A percentile compares a stretch with the other conserved stretches of the same genome.
Conservation (phyloP, 1,139 yeast species). For the Geotrichum australiense region DNA sequence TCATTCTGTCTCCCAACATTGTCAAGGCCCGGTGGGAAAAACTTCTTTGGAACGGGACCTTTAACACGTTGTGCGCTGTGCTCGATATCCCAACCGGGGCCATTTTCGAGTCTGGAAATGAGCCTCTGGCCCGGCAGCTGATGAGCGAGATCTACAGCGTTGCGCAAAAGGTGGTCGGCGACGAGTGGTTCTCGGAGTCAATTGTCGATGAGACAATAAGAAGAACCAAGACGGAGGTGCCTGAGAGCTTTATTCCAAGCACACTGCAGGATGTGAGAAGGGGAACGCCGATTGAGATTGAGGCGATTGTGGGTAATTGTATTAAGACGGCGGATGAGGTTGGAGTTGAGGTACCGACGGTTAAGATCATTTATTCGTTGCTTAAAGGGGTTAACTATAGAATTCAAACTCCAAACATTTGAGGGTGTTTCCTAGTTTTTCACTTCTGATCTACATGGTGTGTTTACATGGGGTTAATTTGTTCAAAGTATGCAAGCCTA, state of each 20-base stretch:
- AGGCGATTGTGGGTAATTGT: constrained; percentile 24
- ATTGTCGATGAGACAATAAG: constrained; percentile 16
- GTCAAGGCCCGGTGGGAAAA: constrained; percentile 23
- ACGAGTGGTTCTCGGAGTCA: constrained; percentile 18
- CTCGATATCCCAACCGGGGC: constrained; percentile 19
- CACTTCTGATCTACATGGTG: too few relatives aligned
- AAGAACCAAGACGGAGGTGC: constrained; percentile 15
- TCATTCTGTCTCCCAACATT: constrained; percentile 17
- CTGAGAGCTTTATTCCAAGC: constrained; percentile 22
- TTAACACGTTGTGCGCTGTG: constrained; percentile 23
- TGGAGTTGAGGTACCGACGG: constrained; percentile 20
- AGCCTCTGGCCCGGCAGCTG: constrained; percentile 14
- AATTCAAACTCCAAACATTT: too few relatives aligned
- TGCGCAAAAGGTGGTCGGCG: constrained; percentile 21
- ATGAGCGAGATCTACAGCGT: constrained; percentile 23
- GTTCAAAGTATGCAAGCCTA: too few relatives aligned
- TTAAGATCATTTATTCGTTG: constrained; percentile 19
- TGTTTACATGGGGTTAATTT: too few relatives aligned
- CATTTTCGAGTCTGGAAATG: constrained; percentile 18
- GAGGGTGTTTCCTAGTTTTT: too few relatives aligned
- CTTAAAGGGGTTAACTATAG: constrained; percentile 21
- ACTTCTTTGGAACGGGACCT: constrained; percentile 26
- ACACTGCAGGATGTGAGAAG: constrained; percentile 26
- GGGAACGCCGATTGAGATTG: constrained; percentile 23
- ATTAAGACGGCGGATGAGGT: constrained; percentile 21